Percentiles rank a stretch among this genome's conserved stretches.
phyloP scores from a whole-genome alignment of 768 basidiomycete species.

The Amanita fuliginea region DNA sequence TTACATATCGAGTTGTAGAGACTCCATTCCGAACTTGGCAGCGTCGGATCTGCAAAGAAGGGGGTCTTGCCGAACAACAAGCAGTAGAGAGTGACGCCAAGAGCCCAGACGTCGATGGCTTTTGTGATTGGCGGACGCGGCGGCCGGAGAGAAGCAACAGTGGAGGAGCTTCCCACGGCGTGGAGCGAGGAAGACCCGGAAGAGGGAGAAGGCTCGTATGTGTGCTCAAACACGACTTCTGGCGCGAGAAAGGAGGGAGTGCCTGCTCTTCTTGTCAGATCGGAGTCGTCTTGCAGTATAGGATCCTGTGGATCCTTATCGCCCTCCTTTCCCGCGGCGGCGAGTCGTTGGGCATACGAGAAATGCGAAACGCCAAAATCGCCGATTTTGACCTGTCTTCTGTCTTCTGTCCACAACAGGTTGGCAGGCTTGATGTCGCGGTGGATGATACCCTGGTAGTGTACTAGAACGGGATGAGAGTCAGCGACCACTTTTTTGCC shows the following conservation, averaged over 20 bases:
- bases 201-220: constrained; percentile 17
- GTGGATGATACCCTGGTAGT: constrained; percentile 97
- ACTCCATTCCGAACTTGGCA: constrained; percentile 43
- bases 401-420: constrained; percentile 81
- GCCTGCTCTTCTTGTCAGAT: constrained; percentile 84
- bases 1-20: constrained; percentile 75
- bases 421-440: constrained; percentile 99
- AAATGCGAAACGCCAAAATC: constrained; percentile 98
- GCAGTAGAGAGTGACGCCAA: constrained; percentile 93
- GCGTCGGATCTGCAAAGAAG: constrained; percentile 32
- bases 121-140: constrained; percentile 70
- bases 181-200: background rate
- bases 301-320: constrained; percentile 40
- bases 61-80: constrained; percentile 84
- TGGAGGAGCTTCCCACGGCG: constrained; percentile 17
- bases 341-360: constrained; percentile 77
- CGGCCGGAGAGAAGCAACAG: constrained; percentile 17
- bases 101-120: constrained; percentile 95
- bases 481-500: background rate
- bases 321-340: constrained; percentile 42
- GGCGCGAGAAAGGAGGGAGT: constrained; percentile 96
- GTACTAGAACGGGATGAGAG: constrained; percentile 46
- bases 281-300: constrained; percentile 72
- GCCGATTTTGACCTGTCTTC: constrained; percentile 87
- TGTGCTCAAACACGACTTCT: constrained; percentile 74